Evolutionary conservation across 2,329 filamentous ascomycete genomes (phyloP), one percentile per base, ranked within the genome.

Genomic region (Scedosporium apiospermum): DNA sequence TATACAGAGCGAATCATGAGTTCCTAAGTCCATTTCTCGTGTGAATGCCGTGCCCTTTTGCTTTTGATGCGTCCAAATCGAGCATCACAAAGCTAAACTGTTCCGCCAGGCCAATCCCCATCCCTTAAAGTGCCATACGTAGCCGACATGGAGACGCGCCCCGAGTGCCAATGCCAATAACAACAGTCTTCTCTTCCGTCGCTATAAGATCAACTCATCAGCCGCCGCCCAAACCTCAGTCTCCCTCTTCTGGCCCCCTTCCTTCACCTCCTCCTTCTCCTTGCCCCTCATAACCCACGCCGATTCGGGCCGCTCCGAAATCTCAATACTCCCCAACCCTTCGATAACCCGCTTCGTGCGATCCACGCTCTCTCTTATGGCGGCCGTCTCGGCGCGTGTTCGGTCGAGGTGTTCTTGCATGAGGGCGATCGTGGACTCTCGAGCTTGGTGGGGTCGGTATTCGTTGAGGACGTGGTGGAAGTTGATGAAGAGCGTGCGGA

Each of bases 401-500:
- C 80, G 82, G 67, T 90, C 86, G 34, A 96, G 76, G 69, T 93
- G 89, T 67, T 89, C 88, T 75, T 96, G 90, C 89, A 97, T 92
- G 78, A 93, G 84, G 67, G 88, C 76, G 38, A 96, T 96, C 63
- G 96, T 79, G 30, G 88, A 92, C 77, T 97, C 93, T 55, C 93
- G 79, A 26, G 93, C 92, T 76, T 98, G 93, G 72, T 97, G 93
- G 9, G 93, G 93, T 38, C 93, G 84, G 75, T 96, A 98, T 73
- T 96, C 88, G 73, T 99, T 99, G 67, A 98, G 86, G 62, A 96
- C 82, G 70, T 96, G 91, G 75, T 97, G 92, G 70, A 96, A 89
- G 73, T 98, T 98, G 73, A 93, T 87, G 66, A 96, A 88, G 30
- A 98, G 77, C 16, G 88, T 92, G 69, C 89, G 83, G 38, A 99